phyloP scores from a whole-genome alignment of 192 early-diverging fungal species.

The Chytriomyces hyalinus region DNA sequence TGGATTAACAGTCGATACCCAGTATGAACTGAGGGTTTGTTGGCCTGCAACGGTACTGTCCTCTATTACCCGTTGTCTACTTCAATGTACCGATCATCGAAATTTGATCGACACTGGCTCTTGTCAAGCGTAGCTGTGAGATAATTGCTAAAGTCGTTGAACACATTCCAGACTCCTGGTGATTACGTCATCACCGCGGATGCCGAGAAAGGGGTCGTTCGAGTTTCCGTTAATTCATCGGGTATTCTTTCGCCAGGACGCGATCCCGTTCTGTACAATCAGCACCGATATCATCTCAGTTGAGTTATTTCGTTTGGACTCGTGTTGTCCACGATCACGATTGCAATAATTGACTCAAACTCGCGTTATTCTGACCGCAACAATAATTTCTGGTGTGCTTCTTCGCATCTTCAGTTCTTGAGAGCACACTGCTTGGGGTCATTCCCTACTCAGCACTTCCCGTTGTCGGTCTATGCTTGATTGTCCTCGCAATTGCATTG shows the following conservation, averaged over 20 bases:
- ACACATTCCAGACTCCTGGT: constrained; percentile 10
- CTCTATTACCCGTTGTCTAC: background rate
- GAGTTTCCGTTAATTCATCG: constrained; percentile 1
- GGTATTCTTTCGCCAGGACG: constrained; percentile 18
- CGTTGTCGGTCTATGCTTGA: constrained; percentile 8
- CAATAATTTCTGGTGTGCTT: background rate
- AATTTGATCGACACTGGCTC: no score
- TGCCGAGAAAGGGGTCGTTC: background rate
- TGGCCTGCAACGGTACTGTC: constrained; percentile 30
- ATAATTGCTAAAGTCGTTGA: background rate
- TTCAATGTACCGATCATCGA: background rate
- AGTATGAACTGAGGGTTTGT: constrained; percentile 26
- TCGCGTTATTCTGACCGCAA: no score
- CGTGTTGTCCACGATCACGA: background rate
- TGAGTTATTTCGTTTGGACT: constrained; percentile 11
- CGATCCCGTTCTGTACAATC: background rate
- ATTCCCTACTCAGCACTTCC: constrained; percentile 24
- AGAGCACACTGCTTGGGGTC: constrained; percentile 20
- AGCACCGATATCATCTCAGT: constrained; percentile 24
- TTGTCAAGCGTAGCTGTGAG: background rate
- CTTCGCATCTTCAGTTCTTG: constrained; percentile 8
- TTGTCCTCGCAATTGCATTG: background rate
- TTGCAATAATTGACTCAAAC: no score
- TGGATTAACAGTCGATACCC: background rate
- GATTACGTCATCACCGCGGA: constrained; percentile 14